These are phyloP conservation scores for Geranium brycei DNA, from an alignment of 345 rosid genomes.

Conservation along the genomic window DNA sequence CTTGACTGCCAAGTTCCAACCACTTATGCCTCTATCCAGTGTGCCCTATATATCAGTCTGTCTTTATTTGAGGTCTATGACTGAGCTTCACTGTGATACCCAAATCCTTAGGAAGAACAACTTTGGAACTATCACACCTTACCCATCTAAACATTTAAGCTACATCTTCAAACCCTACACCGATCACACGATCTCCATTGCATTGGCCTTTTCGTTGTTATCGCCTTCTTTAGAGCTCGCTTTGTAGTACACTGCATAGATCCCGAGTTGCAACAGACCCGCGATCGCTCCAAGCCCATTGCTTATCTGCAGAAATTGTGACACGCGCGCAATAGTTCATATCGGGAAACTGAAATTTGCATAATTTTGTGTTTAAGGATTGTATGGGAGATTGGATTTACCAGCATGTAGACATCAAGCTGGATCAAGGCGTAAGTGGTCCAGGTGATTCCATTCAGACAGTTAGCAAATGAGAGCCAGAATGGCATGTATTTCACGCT, in stretches of 20 bases:
- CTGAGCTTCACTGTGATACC: too few relatives aligned
- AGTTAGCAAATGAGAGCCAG: conserved; percentile 25
- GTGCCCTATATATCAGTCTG: too few relatives aligned
- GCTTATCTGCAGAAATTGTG: conserved; percentile 27
- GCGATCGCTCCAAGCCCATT: conserved; percentile 42
- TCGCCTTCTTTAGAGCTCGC: conserved; percentile 20
- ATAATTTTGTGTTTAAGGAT: neutral
- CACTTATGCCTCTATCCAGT: too few relatives aligned
- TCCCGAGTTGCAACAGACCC: conserved; percentile 25
- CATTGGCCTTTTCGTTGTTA: neutral
- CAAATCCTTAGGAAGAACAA: too few relatives aligned
- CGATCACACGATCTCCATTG: too few relatives aligned
- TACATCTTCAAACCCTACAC: too few relatives aligned
- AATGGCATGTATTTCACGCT: conserved; percentile 46
- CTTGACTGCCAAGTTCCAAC: too few relatives aligned
- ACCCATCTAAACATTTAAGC: too few relatives aligned
- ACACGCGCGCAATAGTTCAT: too few relatives aligned
- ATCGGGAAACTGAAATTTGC: neutral
- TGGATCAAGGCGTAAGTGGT: conserved; percentile 29
- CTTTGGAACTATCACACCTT: too few relatives aligned
- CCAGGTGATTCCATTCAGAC: conserved; percentile 26
- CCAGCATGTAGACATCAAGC: conserved; percentile 27
- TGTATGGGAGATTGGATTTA: conserved; percentile 4
- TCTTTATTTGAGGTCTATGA: too few relatives aligned
- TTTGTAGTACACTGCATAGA: conserved; percentile 22